Base-by-base conservation (phyloP, 148 eudicot species). In the Pouteria glomerata region DNA sequence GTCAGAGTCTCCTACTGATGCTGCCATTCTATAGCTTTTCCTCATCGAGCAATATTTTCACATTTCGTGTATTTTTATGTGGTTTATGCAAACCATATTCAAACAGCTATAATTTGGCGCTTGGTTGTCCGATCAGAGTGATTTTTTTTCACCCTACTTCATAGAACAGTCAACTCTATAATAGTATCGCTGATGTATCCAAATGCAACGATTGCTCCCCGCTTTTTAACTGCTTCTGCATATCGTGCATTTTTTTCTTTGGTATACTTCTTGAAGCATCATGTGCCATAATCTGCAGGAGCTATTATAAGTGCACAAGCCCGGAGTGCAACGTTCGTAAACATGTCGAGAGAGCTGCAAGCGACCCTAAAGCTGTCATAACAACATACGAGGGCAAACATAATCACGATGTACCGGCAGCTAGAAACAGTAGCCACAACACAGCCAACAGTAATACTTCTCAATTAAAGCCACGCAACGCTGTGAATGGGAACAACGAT, bases 341-440 rank as follows among this genome's bases (percentile, higher is more conserved):
- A 82, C 96, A 93, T 45, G 82, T 93, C 11, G 96, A 93, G 79
- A 85, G 98, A 31, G 91, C 94, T 63, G 85, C 98, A 57, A 79
- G 82, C 31, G 94, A 93, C 79, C 86, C 85, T 7, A 90, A 90
- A 84, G 93, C 93, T 29, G 98, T 93, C 34, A 82, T 88, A 71
- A 93, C 98, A 18, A 90, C 98, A 50, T 93, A 93, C 27, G 96
- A 90, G 65, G 98, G 98, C 26, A 93, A 87, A 76, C 98, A 93
- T 68, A 87, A 78, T 63, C 97, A 92, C 52, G 93, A 88, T 63
- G 85, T 88, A 23, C 96, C 97, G 48, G 89, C 87, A n/a, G 86
- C 96, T 71, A 86, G 87, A 71, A 83, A 76, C 65, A 90, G 93
- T 79, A 90, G 98, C 83, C 96, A 90, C 70, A 83, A 78, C 76